Evolutionary conservation across 768 basidiomycete genomes (phyloP), one percentile per base, ranked within the genome.

Genomic region (Tricholoma terreum): DNA sequence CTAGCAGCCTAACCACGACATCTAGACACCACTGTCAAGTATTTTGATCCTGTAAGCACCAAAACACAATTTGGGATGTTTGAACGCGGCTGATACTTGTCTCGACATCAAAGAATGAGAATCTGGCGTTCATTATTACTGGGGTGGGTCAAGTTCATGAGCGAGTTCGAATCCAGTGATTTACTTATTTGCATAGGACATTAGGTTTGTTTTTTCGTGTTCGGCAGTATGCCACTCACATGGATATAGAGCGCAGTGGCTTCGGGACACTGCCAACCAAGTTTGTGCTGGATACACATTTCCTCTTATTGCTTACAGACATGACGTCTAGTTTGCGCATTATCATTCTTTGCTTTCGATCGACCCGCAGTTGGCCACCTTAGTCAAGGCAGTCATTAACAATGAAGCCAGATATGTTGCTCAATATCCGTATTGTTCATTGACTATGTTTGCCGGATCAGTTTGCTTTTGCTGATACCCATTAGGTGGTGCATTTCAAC

Each of bases 341-440:
- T 92, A 92, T 67, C 79, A 80, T 58, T 64, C 75, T 11, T 77
- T 92, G 17, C 74, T 90, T 15, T 65, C 80, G 3, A 63, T 72
- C 11, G 90, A 92, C 68, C 70, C 69, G 6, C 73, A 84, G 15
- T 77, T 92, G 21, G 82, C 84, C 8, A 77, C 78, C 2, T 74
- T 91, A 4, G 84, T 90, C 43, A 89, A 86, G 65, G 90, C 86
- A n/a, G 85, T 91, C 43, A 89, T 92, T 63, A 89, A 90, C 65
- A 90, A 85, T 56, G 88, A 91, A 68, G 85, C 86, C 19, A 81
- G 83, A 30, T 90, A 87, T 71, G 84, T 89, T 19, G 76, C 84
- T 2, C 71, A 86, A 62, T 85, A 85, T 63, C 89, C 89, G 0
- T 91, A 92, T 68, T 91, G 90, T 82, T 22, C 79, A 80, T 57